Conservation (phyloP, 306 rosid species). For the Vigna mungo region DNA sequence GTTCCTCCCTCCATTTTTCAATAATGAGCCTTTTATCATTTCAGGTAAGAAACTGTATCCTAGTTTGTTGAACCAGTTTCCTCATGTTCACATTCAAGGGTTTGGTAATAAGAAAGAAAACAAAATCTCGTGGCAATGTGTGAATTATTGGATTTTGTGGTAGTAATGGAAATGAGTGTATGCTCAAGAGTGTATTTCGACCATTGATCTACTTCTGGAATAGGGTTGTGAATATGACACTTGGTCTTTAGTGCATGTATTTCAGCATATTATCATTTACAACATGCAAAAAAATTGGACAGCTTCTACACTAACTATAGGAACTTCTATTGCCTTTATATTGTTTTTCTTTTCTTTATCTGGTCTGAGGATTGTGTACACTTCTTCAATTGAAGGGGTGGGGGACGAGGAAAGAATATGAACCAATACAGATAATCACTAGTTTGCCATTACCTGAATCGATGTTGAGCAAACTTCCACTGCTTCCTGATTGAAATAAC, state of each 20-base stretch:
- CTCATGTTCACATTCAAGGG: slow-evolving; percentile 1
- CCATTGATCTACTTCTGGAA: neutral
- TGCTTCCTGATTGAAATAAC: slow-evolving; percentile 76
- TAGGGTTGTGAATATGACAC: neutral
- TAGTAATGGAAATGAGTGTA: slow-evolving; percentile 8
- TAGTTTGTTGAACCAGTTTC: neutral
- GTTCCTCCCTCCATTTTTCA: neutral
- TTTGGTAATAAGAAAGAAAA: slow-evolving; percentile 18
- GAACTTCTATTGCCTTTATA: neutral
- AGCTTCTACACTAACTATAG: slow-evolving; percentile 6
- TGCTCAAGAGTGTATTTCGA: neutral
- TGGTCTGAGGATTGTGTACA: neutral
- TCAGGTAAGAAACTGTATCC: neutral
- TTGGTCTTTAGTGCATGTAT: slow-evolving; percentile 9
- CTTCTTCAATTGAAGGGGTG: neutral
- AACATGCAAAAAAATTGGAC: neutral
- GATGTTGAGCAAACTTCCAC: slow-evolving; percentile 92
- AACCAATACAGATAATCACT: slow-evolving; percentile 5
- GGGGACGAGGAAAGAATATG: neutral
- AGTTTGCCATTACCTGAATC: slow-evolving; percentile 66
- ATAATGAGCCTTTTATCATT: neutral
- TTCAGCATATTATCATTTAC: neutral
- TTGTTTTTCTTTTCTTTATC: slow-evolving; percentile 5
- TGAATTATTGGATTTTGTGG: neutral
- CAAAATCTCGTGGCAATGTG: neutral